Base-by-base conservation (phyloP, 148 eudicot genomes). In the Heliamphora exappendiculata region DNA sequence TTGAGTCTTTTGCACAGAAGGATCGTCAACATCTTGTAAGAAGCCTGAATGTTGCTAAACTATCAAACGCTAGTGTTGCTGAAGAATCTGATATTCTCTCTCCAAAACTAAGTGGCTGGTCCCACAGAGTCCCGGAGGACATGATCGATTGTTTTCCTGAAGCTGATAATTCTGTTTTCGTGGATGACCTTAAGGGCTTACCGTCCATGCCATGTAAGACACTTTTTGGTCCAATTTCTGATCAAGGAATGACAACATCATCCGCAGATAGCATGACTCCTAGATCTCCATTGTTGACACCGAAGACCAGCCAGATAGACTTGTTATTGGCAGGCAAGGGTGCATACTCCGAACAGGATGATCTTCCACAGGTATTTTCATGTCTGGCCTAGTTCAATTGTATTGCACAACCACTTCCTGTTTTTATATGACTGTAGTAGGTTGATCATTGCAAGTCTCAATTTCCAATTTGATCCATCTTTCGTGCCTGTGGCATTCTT, bases 211-310 rank as follows among this genome's bases (percentile, higher is more conserved):
- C 98, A 41, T 91, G 97, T 81, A 93, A 76, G 82, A 96, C 97
- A 58, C 91, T 98, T 36, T 96, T 96, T 86, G 99, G 98, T 65
- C 99, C 97, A 26, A 96, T 91, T 76, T 96, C 98, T 77, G 99
- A 96, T 81, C 99, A 96, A 84, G 99, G 99, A 73, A 91, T 96
- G 98, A 90, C 98, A 33, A 91, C 97, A 70, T 96, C 99, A 62
- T 96, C 99, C 72, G 98, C 94, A 65, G 99, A 93, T 72, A 96
- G 98, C 86, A 85, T 96, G 90, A 96, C 99, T 80, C 99, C 99
- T 60, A 87, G 97, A 84, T 96, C 99, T 36, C 99, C 99, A 28
- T 74, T 92, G 70, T 55, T 88, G 85, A 96, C 99, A 55, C 99
- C 99, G 41, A 82, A 86, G 82, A 85, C 89, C 78, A 91, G 89